Conservation (phyloP, 257 asterid genomes). For the Schizonepeta tenuifolia region DNA sequence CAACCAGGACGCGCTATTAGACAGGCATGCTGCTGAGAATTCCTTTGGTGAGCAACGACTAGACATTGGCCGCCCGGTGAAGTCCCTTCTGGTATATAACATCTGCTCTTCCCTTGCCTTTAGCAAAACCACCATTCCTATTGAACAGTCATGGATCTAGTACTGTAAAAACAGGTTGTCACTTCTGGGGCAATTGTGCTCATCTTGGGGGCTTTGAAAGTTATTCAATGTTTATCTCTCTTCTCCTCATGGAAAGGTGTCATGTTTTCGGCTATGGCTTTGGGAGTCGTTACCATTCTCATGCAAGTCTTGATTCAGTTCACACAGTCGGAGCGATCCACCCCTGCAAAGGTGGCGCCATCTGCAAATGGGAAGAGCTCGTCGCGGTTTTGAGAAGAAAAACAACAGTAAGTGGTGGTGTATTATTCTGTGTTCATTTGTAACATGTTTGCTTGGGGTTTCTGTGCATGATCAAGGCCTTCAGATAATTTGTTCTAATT, state of each 20-base stretch:
- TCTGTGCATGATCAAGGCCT: no score
- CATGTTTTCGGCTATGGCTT: constrained; percentile 52
- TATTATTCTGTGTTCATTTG: constrained; percentile 9
- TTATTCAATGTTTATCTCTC: constrained; percentile 58
- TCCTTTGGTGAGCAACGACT: constrained; percentile 66
- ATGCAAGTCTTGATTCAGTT: constrained; percentile 90
- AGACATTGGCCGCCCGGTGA: constrained; percentile 74
- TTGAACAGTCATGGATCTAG: neutral
- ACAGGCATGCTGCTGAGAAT: constrained; percentile 63
- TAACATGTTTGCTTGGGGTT: no score
- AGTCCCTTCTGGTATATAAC: constrained; percentile 76
- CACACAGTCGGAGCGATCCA: constrained; percentile 81
- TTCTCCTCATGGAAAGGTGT: constrained; percentile 86
- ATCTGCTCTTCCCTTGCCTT: neutral
- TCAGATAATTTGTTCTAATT: neutral
- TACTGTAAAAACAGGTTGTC: constrained; percentile 61
- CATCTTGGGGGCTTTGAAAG: constrained; percentile 56
- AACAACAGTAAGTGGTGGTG: constrained; percentile 37
- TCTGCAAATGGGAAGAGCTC: constrained; percentile 36
- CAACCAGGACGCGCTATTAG: constrained; percentile 76
- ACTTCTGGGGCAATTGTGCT: constrained; percentile 72
- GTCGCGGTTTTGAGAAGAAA: constrained; percentile 36
- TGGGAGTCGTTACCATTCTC: constrained; percentile 61
- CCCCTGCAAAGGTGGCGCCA: constrained; percentile 66
- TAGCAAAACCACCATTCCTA: neutral